These are phyloP conservation scores for Cornus florida DNA, from an alignment of 148 eudicot genomes.

Conservation along the genomic window DNA sequence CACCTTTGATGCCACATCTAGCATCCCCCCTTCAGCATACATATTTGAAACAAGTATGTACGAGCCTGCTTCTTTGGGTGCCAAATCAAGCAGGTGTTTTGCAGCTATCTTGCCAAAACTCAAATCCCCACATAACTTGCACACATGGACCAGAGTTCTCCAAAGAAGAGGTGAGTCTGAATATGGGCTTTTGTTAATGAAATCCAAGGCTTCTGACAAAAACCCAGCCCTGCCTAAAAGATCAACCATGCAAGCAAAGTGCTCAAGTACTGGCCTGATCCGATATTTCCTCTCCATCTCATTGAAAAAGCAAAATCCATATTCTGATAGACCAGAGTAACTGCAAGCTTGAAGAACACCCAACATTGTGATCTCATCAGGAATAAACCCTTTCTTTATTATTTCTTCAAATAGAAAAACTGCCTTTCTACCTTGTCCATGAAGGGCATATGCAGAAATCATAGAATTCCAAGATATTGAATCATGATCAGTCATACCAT, in stretches of 20 bases:
- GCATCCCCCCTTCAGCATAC: constrained; percentile 16
- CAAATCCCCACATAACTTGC: constrained; percentile 12
- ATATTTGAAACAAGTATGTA: constrained; percentile 16
- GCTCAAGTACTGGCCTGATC: constrained; percentile 20
- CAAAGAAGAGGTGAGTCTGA: constrained; percentile 21
- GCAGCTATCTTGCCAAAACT: constrained; percentile 20
- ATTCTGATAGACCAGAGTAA: constrained; percentile 14
- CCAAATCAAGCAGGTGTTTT: constrained; percentile 16
- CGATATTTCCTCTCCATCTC: constrained; percentile 24
- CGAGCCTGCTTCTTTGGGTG: constrained; percentile 20
- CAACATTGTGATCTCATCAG: constrained; percentile 16
- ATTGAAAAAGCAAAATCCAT: constrained; percentile 16
- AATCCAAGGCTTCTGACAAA: constrained; percentile 15
- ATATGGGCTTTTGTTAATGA: constrained; percentile 18
- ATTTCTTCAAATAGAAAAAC: constrained; percentile 16
- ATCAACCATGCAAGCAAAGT: constrained; percentile 18
- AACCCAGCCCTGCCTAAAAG: constrained; percentile 17
- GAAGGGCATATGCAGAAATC: constrained; percentile 16
- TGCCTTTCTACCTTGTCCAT: constrained; percentile 19
- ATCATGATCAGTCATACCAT: constrained; percentile 9
- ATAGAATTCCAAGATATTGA: constrained; percentile 20
- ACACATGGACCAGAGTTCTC: constrained; percentile 17
- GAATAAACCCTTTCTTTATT: constrained; percentile 12
- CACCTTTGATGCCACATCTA: constrained; percentile 16
- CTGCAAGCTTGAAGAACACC: constrained; percentile 23